Percentiles rank a stretch among this genome's conserved stretches.
These are phyloP conservation scores for Candida sphagnicola DNA, from an alignment of 805 yeast species.

Conservation along the genomic window DNA sequence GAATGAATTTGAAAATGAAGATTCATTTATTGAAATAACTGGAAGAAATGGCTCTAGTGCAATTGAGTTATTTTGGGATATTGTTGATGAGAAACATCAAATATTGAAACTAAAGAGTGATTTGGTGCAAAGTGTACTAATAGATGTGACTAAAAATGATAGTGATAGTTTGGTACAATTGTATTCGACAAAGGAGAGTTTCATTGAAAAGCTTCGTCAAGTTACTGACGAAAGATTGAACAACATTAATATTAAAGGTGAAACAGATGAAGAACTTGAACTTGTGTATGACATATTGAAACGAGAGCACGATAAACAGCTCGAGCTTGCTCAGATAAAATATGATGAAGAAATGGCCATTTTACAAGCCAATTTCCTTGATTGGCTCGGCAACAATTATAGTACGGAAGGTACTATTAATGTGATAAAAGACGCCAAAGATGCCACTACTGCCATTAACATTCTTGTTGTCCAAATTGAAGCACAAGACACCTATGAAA, in stretches of 20 bases:
- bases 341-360: slow-evolving; percentile 11
- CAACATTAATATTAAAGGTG: slow-evolving; percentile 14
- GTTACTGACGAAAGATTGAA: slow-evolving; percentile 27
- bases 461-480: not conserved
- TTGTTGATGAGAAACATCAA: slow-evolving; percentile 58
- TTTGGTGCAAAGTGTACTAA: slow-evolving; percentile 48
- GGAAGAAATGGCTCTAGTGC: slow-evolving; percentile 81
- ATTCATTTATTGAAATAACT: slow-evolving; percentile 54
- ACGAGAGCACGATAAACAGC: slow-evolving; percentile 16
- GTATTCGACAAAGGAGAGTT: slow-evolving; percentile 12
- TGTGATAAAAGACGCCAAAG: not conserved
- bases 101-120: slow-evolving; percentile 56
- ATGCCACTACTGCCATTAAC: not conserved
- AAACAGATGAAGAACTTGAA: slow-evolving; percentile 20
- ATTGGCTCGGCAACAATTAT: slow-evolving; percentile 12
- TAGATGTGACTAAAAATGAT: slow-evolving; percentile 20
- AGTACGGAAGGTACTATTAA: not conserved
- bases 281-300: slow-evolving; percentile 25
- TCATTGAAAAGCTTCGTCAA: slow-evolving; percentile 14
- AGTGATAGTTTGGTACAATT: slow-evolving; percentile 9
- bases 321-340: slow-evolving; percentile 8
- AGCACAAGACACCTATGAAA: not conserved
- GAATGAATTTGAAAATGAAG: slow-evolving; percentile 48
- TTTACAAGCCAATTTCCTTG: slow-evolving; percentile 8
- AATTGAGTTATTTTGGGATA: slow-evolving; percentile 71